Percentiles rank a stretch among this genome's conserved stretches.
Conservation (phyloP, 2,329 filamentous ascomycete genomes). For the Aspergillus tanneri region DNA sequence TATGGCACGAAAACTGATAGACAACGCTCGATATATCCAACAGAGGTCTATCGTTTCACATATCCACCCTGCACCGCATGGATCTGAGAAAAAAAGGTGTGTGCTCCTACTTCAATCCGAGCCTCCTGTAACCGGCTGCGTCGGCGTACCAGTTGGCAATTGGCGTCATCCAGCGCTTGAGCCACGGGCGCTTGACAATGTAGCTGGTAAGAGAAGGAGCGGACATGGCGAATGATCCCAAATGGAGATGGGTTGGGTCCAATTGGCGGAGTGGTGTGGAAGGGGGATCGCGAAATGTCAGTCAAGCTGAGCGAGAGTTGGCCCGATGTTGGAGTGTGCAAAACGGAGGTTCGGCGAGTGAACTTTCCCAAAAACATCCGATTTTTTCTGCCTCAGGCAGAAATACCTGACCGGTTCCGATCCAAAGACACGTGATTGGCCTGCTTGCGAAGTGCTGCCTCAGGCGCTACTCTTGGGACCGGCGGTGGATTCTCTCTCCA, state of each 20-base stretch:
- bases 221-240: conserved; percentile 58
- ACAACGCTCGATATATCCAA: not conserved
- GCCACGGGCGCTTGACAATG: conserved; percentile 81
- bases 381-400: conserved; percentile 19
- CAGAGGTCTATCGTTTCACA: not conserved
- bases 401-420: conserved; percentile 4
- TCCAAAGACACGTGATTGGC: conserved; percentile 22
- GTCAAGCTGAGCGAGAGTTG: conserved; percentile 37
- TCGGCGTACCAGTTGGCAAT: conserved; percentile 85
- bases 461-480: conserved; percentile 20
- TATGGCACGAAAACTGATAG: not conserved
- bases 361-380: conserved; percentile 32
- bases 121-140: conserved; percentile 86
- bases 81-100: conserved; percentile 15
- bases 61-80: conserved; percentile 6
- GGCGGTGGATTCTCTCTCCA: conserved; percentile 17
- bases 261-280: conserved; percentile 35
- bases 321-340: conserved; percentile 42
- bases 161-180: conserved; percentile 74
- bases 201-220: conserved; percentile 71
- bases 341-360: conserved; percentile 38
- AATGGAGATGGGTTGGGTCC: conserved; percentile 16
- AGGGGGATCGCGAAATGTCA: conserved; percentile 24
- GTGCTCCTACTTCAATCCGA: conserved; percentile 75
- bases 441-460: conserved; percentile 20